A percentile compares a stretch with the other conserved stretches of the same genome.
These are phyloP conservation scores for Drosera spatulata DNA, from an alignment of 179 eudicot species.

Conservation along the genomic window DNA sequence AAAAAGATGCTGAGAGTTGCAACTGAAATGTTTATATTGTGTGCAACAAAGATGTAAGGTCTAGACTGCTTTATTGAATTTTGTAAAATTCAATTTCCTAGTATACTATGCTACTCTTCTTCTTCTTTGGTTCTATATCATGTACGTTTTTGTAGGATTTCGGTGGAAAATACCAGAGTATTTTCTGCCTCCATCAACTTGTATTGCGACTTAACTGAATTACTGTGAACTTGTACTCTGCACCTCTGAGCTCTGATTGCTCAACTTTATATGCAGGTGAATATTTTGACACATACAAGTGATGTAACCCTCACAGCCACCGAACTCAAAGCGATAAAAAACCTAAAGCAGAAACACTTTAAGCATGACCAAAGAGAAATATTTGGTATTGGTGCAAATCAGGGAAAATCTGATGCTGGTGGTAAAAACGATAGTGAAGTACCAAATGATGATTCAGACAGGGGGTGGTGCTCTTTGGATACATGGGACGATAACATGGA, in stretches of 20 bases:
- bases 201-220: neutral
- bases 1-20: no score
- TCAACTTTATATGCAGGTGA: slow-evolving; percentile 31
- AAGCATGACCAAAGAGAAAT: slow-evolving; percentile 32
- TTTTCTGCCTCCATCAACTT: neutral
- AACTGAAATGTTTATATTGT: no score
- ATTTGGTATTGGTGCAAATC: slow-evolving; percentile 12
- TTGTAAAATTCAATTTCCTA: no score
- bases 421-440: no score
- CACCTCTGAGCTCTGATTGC: neutral
- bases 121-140: no score
- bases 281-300: slow-evolving; percentile 54
- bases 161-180: no score
- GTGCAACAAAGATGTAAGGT: no score
- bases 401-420: neutral
- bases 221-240: neutral
- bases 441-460: no score
- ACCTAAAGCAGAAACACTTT: slow-evolving; percentile 20
- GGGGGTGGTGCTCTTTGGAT: neutral
- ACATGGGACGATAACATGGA: slow-evolving; percentile 1
- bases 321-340: slow-evolving; percentile 9
- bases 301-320: slow-evolving; percentile 14
- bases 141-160: no score
- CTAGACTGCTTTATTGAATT: no score
- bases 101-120: no score